phyloP scores from a whole-genome alignment of 106 monocot species.

The Xerophyta viscosa region DNA sequence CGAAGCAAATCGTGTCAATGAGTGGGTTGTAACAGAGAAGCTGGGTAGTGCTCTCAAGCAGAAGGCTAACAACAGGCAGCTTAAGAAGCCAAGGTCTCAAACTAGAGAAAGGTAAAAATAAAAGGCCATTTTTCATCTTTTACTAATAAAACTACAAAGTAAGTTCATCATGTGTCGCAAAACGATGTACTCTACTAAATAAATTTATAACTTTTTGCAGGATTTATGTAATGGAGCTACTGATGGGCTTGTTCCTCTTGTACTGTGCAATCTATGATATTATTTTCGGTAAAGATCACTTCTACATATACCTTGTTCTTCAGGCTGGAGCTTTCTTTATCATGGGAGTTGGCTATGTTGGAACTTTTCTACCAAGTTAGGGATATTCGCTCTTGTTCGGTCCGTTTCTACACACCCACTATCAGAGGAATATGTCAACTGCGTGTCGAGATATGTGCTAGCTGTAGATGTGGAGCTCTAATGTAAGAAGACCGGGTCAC shows the following conservation, averaged over 20 bases:
- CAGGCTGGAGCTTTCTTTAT: conserved; percentile 53
- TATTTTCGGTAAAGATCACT: conserved; percentile 28
- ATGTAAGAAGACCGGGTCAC: too few relatives aligned
- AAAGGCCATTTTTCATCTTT: background rate
- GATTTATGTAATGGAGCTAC: conserved; percentile 37
- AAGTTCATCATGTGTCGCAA: too few relatives aligned
- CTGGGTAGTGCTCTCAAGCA: conserved; percentile 29
- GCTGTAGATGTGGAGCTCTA: too few relatives aligned
- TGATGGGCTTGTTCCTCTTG: conserved; percentile 45
- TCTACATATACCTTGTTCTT: conserved; percentile 48
- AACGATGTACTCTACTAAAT: too few relatives aligned
- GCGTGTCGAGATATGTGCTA: too few relatives aligned
- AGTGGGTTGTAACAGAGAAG: conserved; percentile 69
- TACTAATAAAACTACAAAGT: too few relatives aligned
- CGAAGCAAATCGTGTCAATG: conserved; percentile 44
- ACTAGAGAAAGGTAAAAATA: conserved; percentile 27
- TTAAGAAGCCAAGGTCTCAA: conserved; percentile 12
- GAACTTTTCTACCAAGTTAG: conserved; percentile 27
- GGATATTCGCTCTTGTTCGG: too few relatives aligned
- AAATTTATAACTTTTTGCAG: conserved; percentile 5
- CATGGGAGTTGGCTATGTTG: conserved; percentile 52
- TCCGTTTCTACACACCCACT: too few relatives aligned
- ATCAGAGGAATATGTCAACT: too few relatives aligned
- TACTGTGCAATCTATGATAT: conserved; percentile 42
- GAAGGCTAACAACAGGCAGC: conserved; percentile 8